Evolutionary conservation across 2,329 filamentous ascomycete genomes (phyloP), one percentile per base, ranked within the genome.

Genomic region (Leptographium wingfieldii): DNA sequence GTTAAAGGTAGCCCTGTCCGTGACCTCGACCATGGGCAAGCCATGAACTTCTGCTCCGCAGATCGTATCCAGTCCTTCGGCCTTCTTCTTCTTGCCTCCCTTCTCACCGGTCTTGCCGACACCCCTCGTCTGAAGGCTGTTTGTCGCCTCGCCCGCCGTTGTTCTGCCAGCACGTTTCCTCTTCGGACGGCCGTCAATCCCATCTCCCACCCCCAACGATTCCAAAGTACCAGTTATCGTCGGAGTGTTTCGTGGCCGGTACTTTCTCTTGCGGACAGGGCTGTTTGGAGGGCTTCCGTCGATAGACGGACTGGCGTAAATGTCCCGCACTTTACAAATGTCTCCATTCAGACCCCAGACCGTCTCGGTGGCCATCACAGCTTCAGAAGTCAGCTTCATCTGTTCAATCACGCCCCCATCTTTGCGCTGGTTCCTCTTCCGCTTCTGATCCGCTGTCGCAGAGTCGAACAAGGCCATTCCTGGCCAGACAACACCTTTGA

Each of bases 391-490:
- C 58, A 78, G 71, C 65, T 84, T 79, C 71, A 92, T 83, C 61
- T 81, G 80, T 59, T 81, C 76, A 27, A 90, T 73, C n/a, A 90
- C 84, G 1, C 83, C 85, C n/a, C 76, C 78, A 59, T 86, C 82
- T 70, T 92, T 92, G 66, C 86, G 84, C 71, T 92, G 88, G 68
- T 92, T 92, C 57, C 88, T 79, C 73, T 83, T 88, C 54, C 85
- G 80, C 66, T 83, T 86, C 78, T 88, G 86, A 62, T 86, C 82
- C 19, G 84, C 80, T 5, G 85, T 88, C 5, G 88, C 88, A 58
- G 88, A 84, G 70, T 92, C 88, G 68, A 92, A 91, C n/a, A 90
- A 78, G 58, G 82, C 81, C 88, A 92, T 92, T 22, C 88, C 88
- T 3, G 86, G 85, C 78, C 85, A 90, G 55, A 83, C 75, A n/a